Conservation (phyloP, 805 yeast species). For the Candida arabinofermentans region DNA sequence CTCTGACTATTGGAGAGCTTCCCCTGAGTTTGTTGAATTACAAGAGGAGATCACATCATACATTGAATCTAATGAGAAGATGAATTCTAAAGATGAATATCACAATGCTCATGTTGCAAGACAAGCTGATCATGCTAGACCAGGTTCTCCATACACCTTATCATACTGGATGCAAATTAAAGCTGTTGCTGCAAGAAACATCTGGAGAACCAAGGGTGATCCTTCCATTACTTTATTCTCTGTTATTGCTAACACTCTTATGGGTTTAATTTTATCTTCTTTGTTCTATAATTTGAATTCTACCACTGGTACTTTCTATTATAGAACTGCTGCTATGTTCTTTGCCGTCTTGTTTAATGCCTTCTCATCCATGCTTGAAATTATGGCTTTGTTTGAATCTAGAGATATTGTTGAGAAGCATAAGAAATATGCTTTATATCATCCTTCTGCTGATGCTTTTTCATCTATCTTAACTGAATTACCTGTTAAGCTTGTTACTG, state of each 20-base stretch:
- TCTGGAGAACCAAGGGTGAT: conserved; percentile 47
- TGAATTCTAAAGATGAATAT: conserved; percentile 9
- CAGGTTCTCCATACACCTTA: conserved; percentile 48
- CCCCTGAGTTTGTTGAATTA: conserved; percentile 29
- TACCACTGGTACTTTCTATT: conserved; percentile 43
- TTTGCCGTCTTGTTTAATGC: conserved; percentile 60
- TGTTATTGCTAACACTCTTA: conserved; percentile 41
- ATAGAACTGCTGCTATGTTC: conserved; percentile 60
- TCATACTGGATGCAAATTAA: conserved; percentile 48
- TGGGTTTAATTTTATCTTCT: conserved; percentile 52
- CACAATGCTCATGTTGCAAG: conserved; percentile 44
- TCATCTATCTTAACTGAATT: conserved; percentile 49
- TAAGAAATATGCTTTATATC: conserved; percentile 49
- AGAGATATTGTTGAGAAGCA: conserved; percentile 56
- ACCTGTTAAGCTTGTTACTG: conserved; percentile 41
- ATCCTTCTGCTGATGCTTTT: conserved; percentile 56
- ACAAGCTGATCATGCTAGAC: conserved; percentile 44
- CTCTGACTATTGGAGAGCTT: conserved; percentile 33
- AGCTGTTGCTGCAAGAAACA: conserved; percentile 42
- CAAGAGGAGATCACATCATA: conserved; percentile 33
- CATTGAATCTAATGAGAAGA: conserved; percentile 7
- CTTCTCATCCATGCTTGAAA: conserved; percentile 54
- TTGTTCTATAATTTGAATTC: conserved; percentile 46
- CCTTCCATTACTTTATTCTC: conserved; percentile 41
- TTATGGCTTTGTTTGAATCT: conserved; percentile 48